Evolutionary conservation across 2,329 filamentous ascomycete genomes (phyloP).

Genomic region (Nigrospora oryzae): DNA sequence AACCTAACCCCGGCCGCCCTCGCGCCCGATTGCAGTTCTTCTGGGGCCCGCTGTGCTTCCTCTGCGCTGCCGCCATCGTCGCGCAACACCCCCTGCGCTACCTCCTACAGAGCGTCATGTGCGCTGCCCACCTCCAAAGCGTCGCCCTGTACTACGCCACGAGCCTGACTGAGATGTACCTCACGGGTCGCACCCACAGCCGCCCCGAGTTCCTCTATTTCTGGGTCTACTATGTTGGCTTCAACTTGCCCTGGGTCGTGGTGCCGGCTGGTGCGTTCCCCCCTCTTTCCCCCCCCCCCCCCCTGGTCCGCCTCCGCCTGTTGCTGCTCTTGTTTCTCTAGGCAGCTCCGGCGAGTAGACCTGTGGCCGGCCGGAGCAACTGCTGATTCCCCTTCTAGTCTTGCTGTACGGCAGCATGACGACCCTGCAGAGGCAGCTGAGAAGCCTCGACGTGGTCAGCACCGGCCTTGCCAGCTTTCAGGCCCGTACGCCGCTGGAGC

Average conservation of each 20-base stretch:
- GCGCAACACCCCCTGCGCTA: slow-evolving; percentile 35
- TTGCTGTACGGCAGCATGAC: no score
- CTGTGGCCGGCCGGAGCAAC: no score
- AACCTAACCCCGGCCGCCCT: background rate
- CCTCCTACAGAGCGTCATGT: slow-evolving; percentile 40
- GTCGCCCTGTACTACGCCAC: slow-evolving; percentile 56
- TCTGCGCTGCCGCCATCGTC: slow-evolving; percentile 37
- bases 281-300: background rate
- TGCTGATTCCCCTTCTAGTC: no score
- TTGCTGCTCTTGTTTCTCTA: no score
- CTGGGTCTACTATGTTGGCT: slow-evolving; percentile 54
- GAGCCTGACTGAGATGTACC: slow-evolving; percentile 37
- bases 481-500: no score
- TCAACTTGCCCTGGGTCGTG: slow-evolving; percentile 53
- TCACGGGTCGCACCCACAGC: slow-evolving; percentile 39
- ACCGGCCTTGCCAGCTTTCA: no score
- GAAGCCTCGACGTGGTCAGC: no score
- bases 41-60: slow-evolving; percentile 51
- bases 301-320: no score
- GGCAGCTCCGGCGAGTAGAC: no score
- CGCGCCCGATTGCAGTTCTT: slow-evolving; percentile 27
- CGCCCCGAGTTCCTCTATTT: slow-evolving; percentile 53
- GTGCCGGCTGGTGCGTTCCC: slow-evolving; percentile 42
- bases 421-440: no score
- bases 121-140: slow-evolving; percentile 50